These are phyloP conservation scores for Globisporangium barbulae DNA, from an alignment of 352 stramenopile genomes.

Conservation along the genomic window DNA sequence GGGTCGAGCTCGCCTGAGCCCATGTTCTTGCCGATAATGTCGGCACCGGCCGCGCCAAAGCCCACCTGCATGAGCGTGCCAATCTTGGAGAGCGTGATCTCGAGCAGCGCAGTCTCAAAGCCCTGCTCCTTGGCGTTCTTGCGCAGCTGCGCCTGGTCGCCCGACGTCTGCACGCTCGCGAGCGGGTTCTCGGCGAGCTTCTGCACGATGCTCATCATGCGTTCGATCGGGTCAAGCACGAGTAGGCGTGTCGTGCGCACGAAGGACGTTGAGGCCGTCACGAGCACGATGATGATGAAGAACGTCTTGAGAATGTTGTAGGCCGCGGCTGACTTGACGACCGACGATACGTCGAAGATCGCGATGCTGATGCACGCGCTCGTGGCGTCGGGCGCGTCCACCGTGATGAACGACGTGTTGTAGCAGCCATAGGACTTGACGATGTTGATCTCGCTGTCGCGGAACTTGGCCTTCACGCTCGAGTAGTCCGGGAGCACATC, in stretches of 20 bases:
- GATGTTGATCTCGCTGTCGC: conserved; percentile 61
- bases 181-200: conserved; percentile 87
- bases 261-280: conserved; percentile 76
- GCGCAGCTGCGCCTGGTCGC: conserved; percentile 57
- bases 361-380: conserved; percentile 70
- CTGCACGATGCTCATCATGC: conserved; percentile 90
- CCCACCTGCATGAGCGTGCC: conserved; percentile 84
- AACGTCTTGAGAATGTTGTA: conserved; percentile 88
- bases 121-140: conserved; percentile 78
- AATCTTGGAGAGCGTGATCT: conserved; percentile 83
- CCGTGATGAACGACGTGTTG: conserved; percentile 54
- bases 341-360: conserved; percentile 80
- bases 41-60: conserved; percentile 73
- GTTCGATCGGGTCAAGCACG: conserved; percentile 88
- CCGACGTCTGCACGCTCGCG: conserved; percentile 71
- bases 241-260: conserved; percentile 80
- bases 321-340: conserved; percentile 40
- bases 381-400: conserved; percentile 42
- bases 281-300: conserved; percentile 85
- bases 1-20: conserved; percentile 83
- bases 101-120: conserved; percentile 74
- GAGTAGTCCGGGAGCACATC: conserved; percentile 40
- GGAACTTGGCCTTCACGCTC: conserved; percentile 37
- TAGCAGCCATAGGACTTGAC: conserved; percentile 79
- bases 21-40: conserved; percentile 89